phyloP scores from a whole-genome alignment of 495 filamentous ascomycete genomes.

The Lindgomyces ingoldianus region DNA sequence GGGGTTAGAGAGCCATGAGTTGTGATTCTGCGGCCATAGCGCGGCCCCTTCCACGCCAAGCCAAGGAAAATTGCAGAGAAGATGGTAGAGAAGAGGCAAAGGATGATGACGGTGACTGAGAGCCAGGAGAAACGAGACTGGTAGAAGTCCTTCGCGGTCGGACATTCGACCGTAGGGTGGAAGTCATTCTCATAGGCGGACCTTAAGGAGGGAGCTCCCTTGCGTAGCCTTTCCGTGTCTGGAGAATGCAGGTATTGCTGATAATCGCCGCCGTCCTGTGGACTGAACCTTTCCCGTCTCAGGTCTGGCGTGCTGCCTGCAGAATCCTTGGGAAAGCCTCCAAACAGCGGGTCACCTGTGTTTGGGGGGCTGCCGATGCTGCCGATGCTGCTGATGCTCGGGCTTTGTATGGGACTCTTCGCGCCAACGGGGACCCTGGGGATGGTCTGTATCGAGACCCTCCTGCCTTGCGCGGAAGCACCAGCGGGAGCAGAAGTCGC shows the following conservation, averaged over 20 bases:
- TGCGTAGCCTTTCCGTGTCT: conserved; percentile 28
- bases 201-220: conserved; percentile 20
- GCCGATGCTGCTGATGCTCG: neutral
- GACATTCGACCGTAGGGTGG: conserved; percentile 34
- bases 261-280: conserved; percentile 20
- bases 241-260: conserved; percentile 18
- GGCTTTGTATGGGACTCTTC: conserved; percentile 11
- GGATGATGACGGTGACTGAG: conserved; percentile 56
- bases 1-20: conserved; percentile 52
- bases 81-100: conserved; percentile 67
- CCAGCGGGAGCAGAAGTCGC: conserved; percentile 10
- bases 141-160: conserved; percentile 40
- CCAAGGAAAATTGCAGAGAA: conserved; percentile 66
- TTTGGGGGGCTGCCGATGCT: conserved; percentile 13
- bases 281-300: conserved; percentile 28
- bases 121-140: conserved; percentile 57
- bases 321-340: conserved; percentile 23
- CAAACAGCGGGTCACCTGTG: conserved; percentile 29
- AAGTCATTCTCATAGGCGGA: conserved; percentile 39
- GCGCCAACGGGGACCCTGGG: conserved; percentile 23
- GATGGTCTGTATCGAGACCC: conserved; percentile 32
- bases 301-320: conserved; percentile 32
- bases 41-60: conserved; percentile 59
- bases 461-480: neutral
- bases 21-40: conserved; percentile 59